Percentiles rank a stretch among this genome's conserved stretches.
These are phyloP conservation scores for Claviceps sorghi DNA, from an alignment of 2,329 filamentous ascomycete genomes.

Conservation along the genomic window DNA sequence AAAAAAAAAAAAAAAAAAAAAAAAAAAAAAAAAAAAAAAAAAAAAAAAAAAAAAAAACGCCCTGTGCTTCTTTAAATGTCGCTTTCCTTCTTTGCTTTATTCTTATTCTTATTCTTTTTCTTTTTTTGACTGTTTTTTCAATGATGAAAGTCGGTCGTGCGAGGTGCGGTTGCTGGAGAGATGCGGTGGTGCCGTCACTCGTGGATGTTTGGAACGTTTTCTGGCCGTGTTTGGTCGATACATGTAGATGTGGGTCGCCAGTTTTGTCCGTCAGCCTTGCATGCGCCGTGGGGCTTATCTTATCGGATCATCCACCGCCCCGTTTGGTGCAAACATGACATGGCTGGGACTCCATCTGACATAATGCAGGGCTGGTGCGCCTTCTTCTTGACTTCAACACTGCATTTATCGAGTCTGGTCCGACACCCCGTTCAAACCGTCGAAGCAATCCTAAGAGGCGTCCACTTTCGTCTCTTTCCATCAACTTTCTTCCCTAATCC, in stretches of 20 bases:
- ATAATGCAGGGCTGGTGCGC: background rate
- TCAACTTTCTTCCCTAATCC: background rate
- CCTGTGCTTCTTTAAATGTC: too few species aligned
- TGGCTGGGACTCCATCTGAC: too few species aligned
- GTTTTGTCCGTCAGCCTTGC: conserved; percentile 1
- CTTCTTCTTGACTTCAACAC: background rate
- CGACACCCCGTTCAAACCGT: background rate
- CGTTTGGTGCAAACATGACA: conserved; percentile 1
- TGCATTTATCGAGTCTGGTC: background rate
- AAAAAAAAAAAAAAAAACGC: too few species aligned
- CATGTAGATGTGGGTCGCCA: too few species aligned
- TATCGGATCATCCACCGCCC: conserved; percentile 1
- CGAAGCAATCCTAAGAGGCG: background rate
- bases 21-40: too few species aligned
- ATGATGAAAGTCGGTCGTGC: background rate
- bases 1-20: too few species aligned
- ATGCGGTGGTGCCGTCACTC: background rate
- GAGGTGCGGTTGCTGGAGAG: background rate
- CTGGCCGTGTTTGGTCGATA: too few species aligned
- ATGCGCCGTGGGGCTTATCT: background rate
- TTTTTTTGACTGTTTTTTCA: too few species aligned
- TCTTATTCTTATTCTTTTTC: background rate
- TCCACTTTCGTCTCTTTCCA: too few species aligned
- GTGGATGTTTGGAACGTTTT: background rate
- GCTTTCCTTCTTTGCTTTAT: background rate